These are phyloP conservation scores for Dactylellina parvicollis DNA, from an alignment of 2,329 filamentous ascomycete species.

Conservation along the genomic window DNA sequence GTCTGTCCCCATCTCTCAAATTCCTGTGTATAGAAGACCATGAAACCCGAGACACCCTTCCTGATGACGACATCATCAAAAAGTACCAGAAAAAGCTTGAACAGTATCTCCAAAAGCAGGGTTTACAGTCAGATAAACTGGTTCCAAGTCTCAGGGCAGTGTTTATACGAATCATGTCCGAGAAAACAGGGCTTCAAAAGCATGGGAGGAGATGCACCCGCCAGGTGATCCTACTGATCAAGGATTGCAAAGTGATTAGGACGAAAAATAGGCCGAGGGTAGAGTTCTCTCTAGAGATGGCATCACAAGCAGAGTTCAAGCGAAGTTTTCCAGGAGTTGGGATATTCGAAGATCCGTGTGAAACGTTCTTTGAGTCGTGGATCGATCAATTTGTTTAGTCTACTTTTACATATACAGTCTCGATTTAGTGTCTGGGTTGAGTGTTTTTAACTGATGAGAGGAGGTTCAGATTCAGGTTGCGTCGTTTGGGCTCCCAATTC, in stretches of 20 bases:
- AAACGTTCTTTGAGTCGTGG: not conserved
- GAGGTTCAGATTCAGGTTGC: too few relatives aligned
- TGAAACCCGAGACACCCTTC: not conserved
- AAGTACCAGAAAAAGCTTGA: not conserved
- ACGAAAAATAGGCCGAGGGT: not conserved
- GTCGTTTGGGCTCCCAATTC: too few relatives aligned
- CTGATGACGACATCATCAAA: not conserved
- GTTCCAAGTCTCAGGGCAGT: not conserved
- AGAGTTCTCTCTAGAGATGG: not conserved
- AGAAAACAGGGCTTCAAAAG: not conserved
- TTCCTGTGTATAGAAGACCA: not conserved
- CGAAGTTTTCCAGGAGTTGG: not conserved
- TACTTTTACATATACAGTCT: too few relatives aligned
- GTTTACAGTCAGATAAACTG: not conserved
- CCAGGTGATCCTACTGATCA: not conserved
- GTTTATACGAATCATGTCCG: not conserved
- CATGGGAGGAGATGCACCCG: not conserved
- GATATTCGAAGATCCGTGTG: not conserved
- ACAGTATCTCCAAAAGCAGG: not conserved
- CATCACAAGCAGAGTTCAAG: not conserved
- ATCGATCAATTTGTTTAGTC: constrained; percentile 2
- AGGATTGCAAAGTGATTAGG: not conserved
- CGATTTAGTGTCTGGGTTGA: too few relatives aligned
- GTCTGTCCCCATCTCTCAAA: not conserved
- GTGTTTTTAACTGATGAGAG: too few relatives aligned